A percentile compares a stretch with the other conserved stretches of the same genome.
These are phyloP conservation scores for Calonectria montana DNA, from an alignment of 2,329 filamentous ascomycete genomes.

Conservation along the genomic window DNA sequence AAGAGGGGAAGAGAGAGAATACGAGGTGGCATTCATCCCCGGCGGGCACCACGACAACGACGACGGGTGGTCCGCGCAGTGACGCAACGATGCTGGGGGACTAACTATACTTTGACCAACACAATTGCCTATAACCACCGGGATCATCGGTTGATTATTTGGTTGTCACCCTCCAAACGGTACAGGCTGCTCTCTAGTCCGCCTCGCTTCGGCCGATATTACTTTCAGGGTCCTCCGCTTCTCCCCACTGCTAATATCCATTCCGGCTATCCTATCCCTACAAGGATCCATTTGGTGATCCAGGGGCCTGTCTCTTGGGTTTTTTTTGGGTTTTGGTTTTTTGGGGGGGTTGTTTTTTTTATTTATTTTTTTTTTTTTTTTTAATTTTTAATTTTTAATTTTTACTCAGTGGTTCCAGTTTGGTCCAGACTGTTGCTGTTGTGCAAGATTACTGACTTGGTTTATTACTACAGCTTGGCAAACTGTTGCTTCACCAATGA, in stretches of 20 bases:
- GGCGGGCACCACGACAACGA: background rate
- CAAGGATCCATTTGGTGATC: background rate
- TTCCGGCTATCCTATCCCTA: background rate
- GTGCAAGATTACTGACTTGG: no score
- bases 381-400: background rate
- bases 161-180: background rate
- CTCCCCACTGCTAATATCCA: conserved; percentile 3
- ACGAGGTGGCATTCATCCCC: background rate
- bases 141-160: background rate
- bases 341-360: background rate
- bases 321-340: background rate
- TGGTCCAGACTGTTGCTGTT: background rate
- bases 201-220: conserved; percentile 10
- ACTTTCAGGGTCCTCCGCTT: background rate
- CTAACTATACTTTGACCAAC: background rate
- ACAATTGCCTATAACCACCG: background rate
- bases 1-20: background rate
- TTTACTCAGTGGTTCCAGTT: background rate
- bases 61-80: conserved; percentile 1
- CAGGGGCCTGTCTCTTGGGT: background rate
- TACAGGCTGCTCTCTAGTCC: conserved; percentile 7
- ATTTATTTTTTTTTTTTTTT: background rate
- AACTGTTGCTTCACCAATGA: no score
- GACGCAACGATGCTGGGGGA: background rate
- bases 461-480: no score